Conservation (phyloP, 257 asterid species). For the Solanum habrochaites region DNA sequence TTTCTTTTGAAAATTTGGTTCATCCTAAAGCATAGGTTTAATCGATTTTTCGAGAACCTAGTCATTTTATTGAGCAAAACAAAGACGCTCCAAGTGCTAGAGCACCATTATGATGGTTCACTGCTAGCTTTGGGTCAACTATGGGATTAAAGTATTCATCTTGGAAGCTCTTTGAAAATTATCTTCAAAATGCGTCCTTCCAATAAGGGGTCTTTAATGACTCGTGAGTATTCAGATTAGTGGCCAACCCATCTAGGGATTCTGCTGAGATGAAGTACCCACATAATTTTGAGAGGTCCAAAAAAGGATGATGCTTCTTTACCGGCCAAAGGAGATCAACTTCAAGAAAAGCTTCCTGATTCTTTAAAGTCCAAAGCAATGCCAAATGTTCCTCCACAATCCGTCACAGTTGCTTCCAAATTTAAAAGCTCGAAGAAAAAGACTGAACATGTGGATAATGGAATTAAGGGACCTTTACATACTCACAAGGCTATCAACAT, state of each 20-base stretch:
- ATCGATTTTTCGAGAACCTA: no score
- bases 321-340: neutral
- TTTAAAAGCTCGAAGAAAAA: neutral
- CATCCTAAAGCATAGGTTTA: no score
- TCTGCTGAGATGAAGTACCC: neutral
- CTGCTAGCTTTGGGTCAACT: neutral
- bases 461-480: neutral
- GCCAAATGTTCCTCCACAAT: neutral
- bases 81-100: neutral
- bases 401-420: neutral
- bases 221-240: neutral
- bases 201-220: neutral
- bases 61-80: no score
- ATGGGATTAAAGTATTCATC: neutral
- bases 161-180: neutral
- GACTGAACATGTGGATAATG: neutral
- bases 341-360: neutral
- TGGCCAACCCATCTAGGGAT: neutral
- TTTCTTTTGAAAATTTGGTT: no score
- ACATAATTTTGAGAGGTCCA: neutral
- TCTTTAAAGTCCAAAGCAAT: no score
- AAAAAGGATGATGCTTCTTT: neutral
- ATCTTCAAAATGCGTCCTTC: neutral
- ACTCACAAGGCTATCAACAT: neutral
- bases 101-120: neutral